These are phyloP conservation scores for Cyberlindnera euphorbiae DNA, from an alignment of 805 yeast genomes.

Conservation along the genomic window DNA sequence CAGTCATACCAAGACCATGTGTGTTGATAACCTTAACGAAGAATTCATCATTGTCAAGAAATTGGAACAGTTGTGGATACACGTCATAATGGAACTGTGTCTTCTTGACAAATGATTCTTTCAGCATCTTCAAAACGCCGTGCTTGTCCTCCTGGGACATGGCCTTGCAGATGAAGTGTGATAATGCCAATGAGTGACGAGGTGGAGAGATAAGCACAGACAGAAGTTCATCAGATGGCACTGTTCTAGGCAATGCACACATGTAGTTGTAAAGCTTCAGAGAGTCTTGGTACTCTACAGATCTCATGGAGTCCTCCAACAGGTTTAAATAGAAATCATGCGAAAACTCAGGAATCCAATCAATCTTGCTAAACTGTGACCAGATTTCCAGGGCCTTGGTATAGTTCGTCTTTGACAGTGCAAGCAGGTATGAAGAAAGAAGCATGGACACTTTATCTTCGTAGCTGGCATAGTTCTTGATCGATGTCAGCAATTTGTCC, in stretches of 20 bases:
- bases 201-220: constrained; percentile 17
- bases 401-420: constrained; percentile 32
- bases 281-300: constrained; percentile 27
- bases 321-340: constrained; percentile 33
- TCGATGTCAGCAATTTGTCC: constrained; percentile 47
- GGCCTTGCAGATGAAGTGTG: constrained; percentile 16
- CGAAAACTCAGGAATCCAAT: constrained; percentile 38
- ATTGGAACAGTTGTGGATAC: constrained; percentile 32
- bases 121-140: constrained; percentile 32
- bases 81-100: constrained; percentile 27
- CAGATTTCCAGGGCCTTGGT: constrained; percentile 32
- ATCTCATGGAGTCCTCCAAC: constrained; percentile 29
- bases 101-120: constrained; percentile 35
- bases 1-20: constrained; percentile 27
- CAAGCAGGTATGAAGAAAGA: constrained; percentile 39
- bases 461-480: constrained; percentile 32
- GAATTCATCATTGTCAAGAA: constrained; percentile 29
- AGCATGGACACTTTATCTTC: constrained; percentile 34
- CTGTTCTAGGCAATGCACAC: constrained; percentile 29
- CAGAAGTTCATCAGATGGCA: constrained; percentile 4
- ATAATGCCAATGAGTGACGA: constrained; percentile 14
- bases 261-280: constrained; percentile 34
- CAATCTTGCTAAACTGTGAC: constrained; percentile 32
- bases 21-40: constrained; percentile 28
- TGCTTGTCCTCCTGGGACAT: constrained; percentile 23